Evolutionary conservation across 176 grass and related monocot species (phyloP), one percentile per base, ranked within the genome.

Genomic region (Typha latifolia): DNA sequence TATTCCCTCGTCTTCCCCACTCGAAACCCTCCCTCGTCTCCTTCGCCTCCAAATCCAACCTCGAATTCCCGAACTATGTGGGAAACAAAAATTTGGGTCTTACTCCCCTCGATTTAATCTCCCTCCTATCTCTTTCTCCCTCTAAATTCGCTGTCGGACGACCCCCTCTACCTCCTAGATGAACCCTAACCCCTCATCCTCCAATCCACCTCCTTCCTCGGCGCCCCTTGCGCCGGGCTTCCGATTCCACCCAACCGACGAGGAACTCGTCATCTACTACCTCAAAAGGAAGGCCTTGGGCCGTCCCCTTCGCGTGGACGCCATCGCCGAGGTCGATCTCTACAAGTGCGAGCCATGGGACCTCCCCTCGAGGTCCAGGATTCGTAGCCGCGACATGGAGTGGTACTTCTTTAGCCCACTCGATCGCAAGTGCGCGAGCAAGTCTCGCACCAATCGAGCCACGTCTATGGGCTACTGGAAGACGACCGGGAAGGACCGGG

Each of bases 271-370:
- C 56, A 83, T 82, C 53, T 99, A 93, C 84, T 99, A 99, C 81
- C 94, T 94, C 62, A 88, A 81, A 67, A 89, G 95, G 34, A 65
- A 82, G 37, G 78, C 87, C 50, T 50, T 71, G 27, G 77, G 80
- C 62, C 81, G 81, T 0, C 75, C 75, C 22, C 88, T 93, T 59
- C 83, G 78, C 43, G 61, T 87, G 26, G 86, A 99, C 62, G 94
- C 89, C 12, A 99, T 99, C 82, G 89, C 83, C 26, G 89, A 99
- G 76, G 78, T 99, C 26, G 94, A 93, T 37, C 89, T 99, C 13
- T 99, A 93, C 89, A 90, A 90, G 48, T 64, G 78, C 66, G 89
- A 93, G 81, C 94, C 94, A 4, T 99, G 89, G 83, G 94, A 99
- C 64, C 88, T 99, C 2, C 94, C 94, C 0, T 23, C 83, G 20